phyloP scores from a whole-genome alignment of 495 filamentous ascomycete genomes.

The Cercophora sp. region DNA sequence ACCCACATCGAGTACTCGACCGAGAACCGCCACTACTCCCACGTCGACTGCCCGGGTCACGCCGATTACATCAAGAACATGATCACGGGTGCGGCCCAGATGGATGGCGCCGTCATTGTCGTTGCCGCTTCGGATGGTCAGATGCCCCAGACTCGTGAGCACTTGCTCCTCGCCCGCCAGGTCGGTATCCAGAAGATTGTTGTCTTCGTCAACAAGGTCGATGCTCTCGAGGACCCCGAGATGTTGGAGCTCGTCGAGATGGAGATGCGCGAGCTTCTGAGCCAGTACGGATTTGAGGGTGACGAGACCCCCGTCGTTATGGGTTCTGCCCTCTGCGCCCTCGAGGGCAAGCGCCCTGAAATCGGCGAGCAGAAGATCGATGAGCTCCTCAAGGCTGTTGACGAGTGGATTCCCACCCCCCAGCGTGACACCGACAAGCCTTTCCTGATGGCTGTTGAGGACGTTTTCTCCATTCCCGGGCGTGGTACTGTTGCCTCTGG shows the following conservation, averaged over 20 bases:
- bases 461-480: slow-evolving; percentile 96
- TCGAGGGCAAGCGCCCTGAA: slow-evolving; percentile 83
- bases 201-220: slow-evolving; percentile 99
- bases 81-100: slow-evolving; percentile 95
- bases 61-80: slow-evolving; percentile 99
- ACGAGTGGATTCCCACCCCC: slow-evolving; percentile 94
- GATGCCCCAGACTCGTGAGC: slow-evolving; percentile 99
- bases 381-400: slow-evolving; percentile 81
- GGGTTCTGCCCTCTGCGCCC: slow-evolving; percentile 91
- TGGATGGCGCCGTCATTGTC: slow-evolving; percentile 98
- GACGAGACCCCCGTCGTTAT: slow-evolving; percentile 95
- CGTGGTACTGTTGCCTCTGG: slow-evolving; percentile 96
- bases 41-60: slow-evolving; percentile 99
- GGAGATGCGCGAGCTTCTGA: slow-evolving; percentile 97
- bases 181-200: slow-evolving; percentile 97
- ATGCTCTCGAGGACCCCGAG: slow-evolving; percentile 91
- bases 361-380: slow-evolving; percentile 84
- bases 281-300: slow-evolving; percentile 91
- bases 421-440: slow-evolving; percentile 90
- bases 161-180: slow-evolving; percentile 94
- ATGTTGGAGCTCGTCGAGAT: slow-evolving; percentile 99
- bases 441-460: slow-evolving; percentile 97
- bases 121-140: slow-evolving; percentile 98
- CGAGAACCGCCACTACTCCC: slow-evolving; percentile 88
- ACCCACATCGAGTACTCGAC: slow-evolving; percentile 98